A percentile compares a stretch with the other conserved stretches of the same genome.
Conservation (phyloP, 495 filamentous ascomycete species). For the Clavariopsis aquatica region DNA sequence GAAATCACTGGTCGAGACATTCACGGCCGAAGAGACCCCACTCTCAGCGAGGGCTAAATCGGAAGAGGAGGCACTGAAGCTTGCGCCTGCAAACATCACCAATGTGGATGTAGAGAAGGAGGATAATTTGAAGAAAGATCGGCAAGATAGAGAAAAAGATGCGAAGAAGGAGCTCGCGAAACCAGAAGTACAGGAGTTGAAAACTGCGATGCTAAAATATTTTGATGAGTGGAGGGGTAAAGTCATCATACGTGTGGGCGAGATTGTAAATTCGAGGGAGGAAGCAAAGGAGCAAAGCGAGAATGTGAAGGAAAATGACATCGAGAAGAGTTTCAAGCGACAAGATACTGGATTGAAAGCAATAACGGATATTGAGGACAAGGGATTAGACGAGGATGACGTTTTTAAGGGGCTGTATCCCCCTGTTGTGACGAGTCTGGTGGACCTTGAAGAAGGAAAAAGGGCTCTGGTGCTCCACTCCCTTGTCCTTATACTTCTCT, state of each 20-base stretch:
- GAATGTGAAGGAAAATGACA: constrained; percentile 20
- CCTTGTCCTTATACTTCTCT: constrained; percentile 44
- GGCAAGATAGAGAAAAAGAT: constrained; percentile 26
- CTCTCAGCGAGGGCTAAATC: constrained; percentile 1
- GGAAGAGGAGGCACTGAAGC: constrained; percentile 16
- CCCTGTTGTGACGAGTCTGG: constrained; percentile 38
- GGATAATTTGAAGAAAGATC: constrained; percentile 29
- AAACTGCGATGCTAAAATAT: constrained; percentile 52
- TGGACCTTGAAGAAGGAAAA: constrained; percentile 37
- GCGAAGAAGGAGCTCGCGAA: constrained; percentile 42
- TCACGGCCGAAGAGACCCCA: constrained; percentile 21
- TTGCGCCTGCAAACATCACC: constrained; percentile 11
- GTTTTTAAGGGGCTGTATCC: constrained; percentile 42
- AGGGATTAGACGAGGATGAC: constrained; percentile 34
- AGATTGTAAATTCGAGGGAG: constrained; percentile 62
- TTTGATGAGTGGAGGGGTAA: constrained; percentile 67
- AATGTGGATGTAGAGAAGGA: constrained; percentile 32
- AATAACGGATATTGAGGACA: constrained; percentile 28
- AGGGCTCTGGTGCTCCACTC: constrained; percentile 44
- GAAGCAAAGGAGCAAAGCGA: constrained; percentile 42
- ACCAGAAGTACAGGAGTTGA: constrained; percentile 42
- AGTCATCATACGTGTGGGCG: constrained; percentile 63
- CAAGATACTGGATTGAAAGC: constrained; percentile 20
- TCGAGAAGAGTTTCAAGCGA: constrained; percentile 14
- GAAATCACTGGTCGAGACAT: constrained; percentile 30